These are phyloP conservation scores for Ilex paraguariensis DNA, from an alignment of 305 asterid species.

Conservation along the genomic window DNA sequence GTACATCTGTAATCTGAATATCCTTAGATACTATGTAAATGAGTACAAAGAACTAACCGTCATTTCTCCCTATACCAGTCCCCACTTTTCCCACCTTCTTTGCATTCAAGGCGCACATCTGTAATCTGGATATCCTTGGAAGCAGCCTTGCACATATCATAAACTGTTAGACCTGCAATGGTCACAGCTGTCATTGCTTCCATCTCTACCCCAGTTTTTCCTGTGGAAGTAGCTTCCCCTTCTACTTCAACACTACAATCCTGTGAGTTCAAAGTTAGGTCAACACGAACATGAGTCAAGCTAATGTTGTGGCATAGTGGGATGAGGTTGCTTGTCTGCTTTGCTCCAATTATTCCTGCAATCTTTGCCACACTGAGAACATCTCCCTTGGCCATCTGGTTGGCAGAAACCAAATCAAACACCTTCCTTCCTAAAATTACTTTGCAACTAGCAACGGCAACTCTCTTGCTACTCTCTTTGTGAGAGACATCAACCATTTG, in stretches of 20 bases:
- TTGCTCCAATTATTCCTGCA: conserved; percentile 78
- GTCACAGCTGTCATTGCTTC: conserved; percentile 81
- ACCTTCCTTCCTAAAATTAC: conserved; percentile 66
- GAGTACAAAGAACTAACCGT: background rate
- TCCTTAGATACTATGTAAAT: no score
- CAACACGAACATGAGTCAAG: conserved; percentile 55
- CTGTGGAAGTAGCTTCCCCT: conserved; percentile 52
- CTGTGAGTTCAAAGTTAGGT: conserved; percentile 41
- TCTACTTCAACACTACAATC: conserved; percentile 57
- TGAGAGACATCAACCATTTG: conserved; percentile 81
- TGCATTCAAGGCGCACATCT: conserved; percentile 53
- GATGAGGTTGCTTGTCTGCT: conserved; percentile 73
- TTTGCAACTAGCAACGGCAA: conserved; percentile 78
- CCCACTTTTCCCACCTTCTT: conserved; percentile 86
- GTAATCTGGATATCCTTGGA: conserved; percentile 66
- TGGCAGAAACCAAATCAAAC: conserved; percentile 69
- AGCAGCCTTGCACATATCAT: conserved; percentile 93
- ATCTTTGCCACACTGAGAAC: conserved; percentile 79
- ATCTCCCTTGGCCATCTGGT: conserved; percentile 81
- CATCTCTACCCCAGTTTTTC: conserved; percentile 92
- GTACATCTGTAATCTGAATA: no score
- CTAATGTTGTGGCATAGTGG: conserved; percentile 83
- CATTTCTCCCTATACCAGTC: conserved; percentile 68
- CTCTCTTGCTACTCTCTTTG: conserved; percentile 62
- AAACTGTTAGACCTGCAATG: conserved; percentile 76